These are phyloP conservation scores for Apium graveolens DNA, from an alignment of 129 eudicot species.

Conservation along the genomic window DNA sequence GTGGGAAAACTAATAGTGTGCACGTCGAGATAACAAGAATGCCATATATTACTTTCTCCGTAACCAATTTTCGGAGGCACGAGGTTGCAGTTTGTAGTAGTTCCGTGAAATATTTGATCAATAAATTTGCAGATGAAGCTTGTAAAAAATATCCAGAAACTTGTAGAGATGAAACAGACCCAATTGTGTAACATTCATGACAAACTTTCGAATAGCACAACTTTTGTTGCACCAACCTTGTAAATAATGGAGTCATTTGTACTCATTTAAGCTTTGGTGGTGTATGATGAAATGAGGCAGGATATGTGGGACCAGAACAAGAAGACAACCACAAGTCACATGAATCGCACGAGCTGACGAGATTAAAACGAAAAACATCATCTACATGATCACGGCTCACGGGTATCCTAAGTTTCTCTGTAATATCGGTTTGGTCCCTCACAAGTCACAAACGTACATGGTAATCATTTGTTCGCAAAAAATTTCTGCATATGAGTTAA, in stretches of 20 bases:
- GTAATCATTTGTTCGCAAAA: too few relatives aligned
- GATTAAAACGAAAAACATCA: neutral
- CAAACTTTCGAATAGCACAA: neutral
- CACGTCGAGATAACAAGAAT: neutral
- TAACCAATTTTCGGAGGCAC: neutral
- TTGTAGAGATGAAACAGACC: neutral
- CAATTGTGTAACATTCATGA: neutral
- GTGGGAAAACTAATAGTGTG: neutral
- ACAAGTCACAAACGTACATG: too few relatives aligned
- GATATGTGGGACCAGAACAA: neutral
- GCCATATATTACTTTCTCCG: neutral
- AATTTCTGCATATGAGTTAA: too few relatives aligned
- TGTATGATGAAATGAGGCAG: neutral
- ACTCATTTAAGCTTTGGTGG: neutral
- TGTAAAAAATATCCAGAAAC: neutral
- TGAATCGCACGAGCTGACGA: neutral
- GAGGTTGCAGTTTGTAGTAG: neutral
- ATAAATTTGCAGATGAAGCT: neutral
- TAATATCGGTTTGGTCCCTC: too few relatives aligned
- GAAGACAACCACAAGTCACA: constrained; percentile 2
- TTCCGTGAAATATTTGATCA: neutral
- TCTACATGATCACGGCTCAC: neutral
- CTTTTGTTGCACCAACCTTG: neutral
- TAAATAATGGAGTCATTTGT: neutral
- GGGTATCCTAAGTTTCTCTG: neutral